A percentile compares a stretch with the other conserved stretches of the same genome.
These are phyloP conservation scores for Fusarium humuli DNA, from an alignment of 2,329 filamentous ascomycete species.

Conservation along the genomic window DNA sequence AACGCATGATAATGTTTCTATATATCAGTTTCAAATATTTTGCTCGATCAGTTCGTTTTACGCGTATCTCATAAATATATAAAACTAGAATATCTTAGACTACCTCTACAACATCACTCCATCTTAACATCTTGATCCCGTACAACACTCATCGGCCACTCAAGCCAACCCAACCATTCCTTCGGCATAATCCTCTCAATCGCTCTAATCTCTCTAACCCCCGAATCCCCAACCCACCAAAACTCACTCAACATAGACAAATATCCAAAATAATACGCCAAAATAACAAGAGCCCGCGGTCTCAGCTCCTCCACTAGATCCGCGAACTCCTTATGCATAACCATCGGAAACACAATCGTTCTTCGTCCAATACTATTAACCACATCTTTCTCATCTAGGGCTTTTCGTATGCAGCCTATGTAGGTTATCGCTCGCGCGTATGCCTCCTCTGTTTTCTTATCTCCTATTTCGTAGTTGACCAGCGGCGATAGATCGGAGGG, in stretches of 20 bases:
- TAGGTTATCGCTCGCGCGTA: neutral
- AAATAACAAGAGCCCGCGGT: conserved; percentile 4
- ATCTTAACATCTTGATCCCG: no score
- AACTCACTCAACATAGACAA: neutral
- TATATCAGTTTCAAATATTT: no score
- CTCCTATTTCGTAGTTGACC: neutral
- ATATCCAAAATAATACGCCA: conserved; percentile 7
- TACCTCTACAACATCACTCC: neutral
- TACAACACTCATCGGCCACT: conserved; percentile 5
- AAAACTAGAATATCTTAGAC: neutral
- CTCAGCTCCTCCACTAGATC: conserved; percentile 9
- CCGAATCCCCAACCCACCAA: conserved; percentile 12
- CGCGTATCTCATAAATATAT: neutral
- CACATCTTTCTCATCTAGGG: neutral
- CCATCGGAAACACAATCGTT: conserved; percentile 1
- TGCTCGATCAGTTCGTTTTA: neutral
- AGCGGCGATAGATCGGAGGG: neutral
- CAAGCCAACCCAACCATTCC: conserved; percentile 4
- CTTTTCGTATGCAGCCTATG: neutral
- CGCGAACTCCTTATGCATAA: neutral
- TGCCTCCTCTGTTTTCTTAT: neutral
- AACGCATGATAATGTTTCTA: no score
- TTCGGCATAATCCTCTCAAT: neutral
- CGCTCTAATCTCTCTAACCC: neutral
- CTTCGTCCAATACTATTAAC: neutral